phyloP scores from a whole-genome alignment of 1,284 basidiomycete species.

The Fomitopsis palustris region DNA sequence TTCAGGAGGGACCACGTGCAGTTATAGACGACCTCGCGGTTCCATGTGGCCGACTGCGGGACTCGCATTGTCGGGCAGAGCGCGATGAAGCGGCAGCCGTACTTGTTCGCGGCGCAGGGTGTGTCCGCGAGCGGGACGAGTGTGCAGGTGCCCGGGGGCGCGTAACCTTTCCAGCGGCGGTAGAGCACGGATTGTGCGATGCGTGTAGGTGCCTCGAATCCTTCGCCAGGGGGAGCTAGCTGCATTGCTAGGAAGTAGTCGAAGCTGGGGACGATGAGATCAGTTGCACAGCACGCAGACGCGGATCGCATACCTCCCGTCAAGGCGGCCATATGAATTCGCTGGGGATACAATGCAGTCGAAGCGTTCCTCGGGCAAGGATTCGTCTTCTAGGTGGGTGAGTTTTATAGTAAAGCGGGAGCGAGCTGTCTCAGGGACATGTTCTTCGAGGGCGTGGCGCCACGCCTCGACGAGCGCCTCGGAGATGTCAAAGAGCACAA shows the following conservation, averaged over 20 bases:
- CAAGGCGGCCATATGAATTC: conserved; percentile 22
- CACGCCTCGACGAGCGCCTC: conserved; percentile 8
- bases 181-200: conserved; percentile 20
- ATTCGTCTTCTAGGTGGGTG: neutral
- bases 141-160: conserved; percentile 23
- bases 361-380: conserved; percentile 6
- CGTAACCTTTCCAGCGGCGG: conserved; percentile 21
- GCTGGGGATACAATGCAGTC: conserved; percentile 26
- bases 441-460: conserved; percentile 3
- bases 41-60: conserved; percentile 20
- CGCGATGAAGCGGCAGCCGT: conserved; percentile 15
- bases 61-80: conserved; percentile 26
- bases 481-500: conserved; percentile 5
- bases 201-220: conserved; percentile 13
- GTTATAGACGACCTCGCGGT: conserved; percentile 27
- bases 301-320: conserved; percentile 20
- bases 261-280: conserved; percentile 7
- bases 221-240: conserved; percentile 11
- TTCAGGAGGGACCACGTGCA: conserved; percentile 24
- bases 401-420: conserved; percentile 1
- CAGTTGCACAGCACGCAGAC: no score
- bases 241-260: conserved; percentile 18
- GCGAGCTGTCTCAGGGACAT: conserved; percentile 5
- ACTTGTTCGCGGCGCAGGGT: conserved; percentile 11
- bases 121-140: conserved; percentile 19